phyloP scores from a whole-genome alignment of 768 basidiomycete genomes.

The Leccinum variicolor region DNA sequence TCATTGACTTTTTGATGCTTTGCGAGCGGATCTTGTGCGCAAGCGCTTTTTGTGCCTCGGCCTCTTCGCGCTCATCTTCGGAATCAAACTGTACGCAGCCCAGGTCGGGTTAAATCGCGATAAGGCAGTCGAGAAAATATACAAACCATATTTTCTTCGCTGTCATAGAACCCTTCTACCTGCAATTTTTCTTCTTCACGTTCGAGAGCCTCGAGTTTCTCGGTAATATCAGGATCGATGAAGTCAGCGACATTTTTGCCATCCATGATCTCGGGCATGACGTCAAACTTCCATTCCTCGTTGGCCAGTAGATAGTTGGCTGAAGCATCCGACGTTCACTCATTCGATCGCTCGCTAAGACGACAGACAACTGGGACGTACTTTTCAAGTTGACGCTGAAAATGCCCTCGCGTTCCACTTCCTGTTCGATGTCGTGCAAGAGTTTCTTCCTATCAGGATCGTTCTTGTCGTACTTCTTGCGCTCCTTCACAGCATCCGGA shows the following conservation, averaged over 20 bases:
- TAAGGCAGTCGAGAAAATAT: not conserved
- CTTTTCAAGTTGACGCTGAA: constrained; percentile 89
- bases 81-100: constrained; percentile 39
- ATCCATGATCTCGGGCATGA: constrained; percentile 98
- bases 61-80: constrained; percentile 81
- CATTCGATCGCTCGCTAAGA: not conserved
- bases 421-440: constrained; percentile 79
- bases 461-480: constrained; percentile 80
- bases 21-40: constrained; percentile 70
- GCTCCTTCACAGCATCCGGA: constrained; percentile 75
- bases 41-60: constrained; percentile 55
- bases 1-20: constrained; percentile 79
- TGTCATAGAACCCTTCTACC: constrained; percentile 93
- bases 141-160: constrained; percentile 80
- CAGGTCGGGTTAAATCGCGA: not conserved
- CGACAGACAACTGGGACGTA: constrained; percentile 32
- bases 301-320: constrained; percentile 89
- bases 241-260: constrained; percentile 99
- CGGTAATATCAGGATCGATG: constrained; percentile 94
- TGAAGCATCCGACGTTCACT: constrained; percentile 32
- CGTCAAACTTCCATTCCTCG: constrained; percentile 93
- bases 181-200: constrained; percentile 94
- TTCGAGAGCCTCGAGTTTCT: constrained; percentile 96
- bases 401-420: constrained; percentile 87
- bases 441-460: constrained; percentile 76